phyloP scores from a whole-genome alignment of 2,329 filamentous ascomycete genomes.

The Colletotrichum liriopes region DNA sequence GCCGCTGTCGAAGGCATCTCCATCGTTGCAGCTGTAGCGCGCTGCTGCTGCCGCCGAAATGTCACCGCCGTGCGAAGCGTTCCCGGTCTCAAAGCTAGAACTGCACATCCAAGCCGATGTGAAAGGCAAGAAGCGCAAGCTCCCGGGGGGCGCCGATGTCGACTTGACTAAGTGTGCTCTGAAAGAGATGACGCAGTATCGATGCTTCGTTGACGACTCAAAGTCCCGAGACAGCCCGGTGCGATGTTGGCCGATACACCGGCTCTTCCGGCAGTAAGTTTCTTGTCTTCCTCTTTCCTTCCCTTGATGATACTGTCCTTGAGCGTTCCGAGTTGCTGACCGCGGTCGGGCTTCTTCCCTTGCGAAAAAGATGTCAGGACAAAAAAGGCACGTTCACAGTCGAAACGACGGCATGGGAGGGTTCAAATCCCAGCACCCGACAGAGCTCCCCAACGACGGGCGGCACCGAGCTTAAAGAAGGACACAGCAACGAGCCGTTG shows the following conservation, averaged over 20 bases:
- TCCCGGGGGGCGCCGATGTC: slow-evolving; percentile 57
- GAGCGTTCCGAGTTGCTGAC: background rate
- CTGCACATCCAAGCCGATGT: slow-evolving; percentile 63
- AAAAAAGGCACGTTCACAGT: slow-evolving; percentile 71
- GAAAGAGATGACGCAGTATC: slow-evolving; percentile 73
- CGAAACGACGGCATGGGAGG: slow-evolving; percentile 77
- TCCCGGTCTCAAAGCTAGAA: slow-evolving; percentile 67
- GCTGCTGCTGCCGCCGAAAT: slow-evolving; percentile 54
- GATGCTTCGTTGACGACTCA: slow-evolving; percentile 69
- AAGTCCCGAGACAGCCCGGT: slow-evolving; percentile 63
- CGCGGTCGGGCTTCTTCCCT: slow-evolving; percentile 16
- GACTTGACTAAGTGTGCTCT: slow-evolving; percentile 71
- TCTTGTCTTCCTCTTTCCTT: background rate
- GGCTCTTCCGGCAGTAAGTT: slow-evolving; percentile 73
- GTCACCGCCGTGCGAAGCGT: slow-evolving; percentile 72
- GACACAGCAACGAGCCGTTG: background rate
- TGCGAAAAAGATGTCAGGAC: slow-evolving; percentile 67
- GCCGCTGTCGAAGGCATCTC: slow-evolving; percentile 55
- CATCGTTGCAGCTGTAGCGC: slow-evolving; percentile 44
- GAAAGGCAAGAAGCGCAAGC: slow-evolving; percentile 69
- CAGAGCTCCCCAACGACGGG: background rate
- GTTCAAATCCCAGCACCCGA: slow-evolving; percentile 20
- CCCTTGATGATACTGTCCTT: background rate
- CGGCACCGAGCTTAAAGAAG: background rate
- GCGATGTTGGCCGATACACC: slow-evolving; percentile 70